Conservation (phyloP, 176 grass and related monocot species). For the Paspalum notatum region DNA sequence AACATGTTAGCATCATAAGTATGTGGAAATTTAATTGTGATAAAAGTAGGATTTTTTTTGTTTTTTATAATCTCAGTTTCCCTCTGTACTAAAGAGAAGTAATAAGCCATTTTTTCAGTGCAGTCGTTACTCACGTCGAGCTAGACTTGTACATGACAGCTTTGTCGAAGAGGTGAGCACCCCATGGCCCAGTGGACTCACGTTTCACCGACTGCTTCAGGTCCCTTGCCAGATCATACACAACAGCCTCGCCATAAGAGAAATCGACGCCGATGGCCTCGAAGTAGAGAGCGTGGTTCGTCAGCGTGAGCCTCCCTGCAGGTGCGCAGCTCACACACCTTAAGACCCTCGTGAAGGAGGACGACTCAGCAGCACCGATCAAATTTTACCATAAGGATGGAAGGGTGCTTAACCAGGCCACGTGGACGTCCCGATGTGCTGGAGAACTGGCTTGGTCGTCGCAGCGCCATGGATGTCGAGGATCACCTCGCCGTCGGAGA, state of each 20-base stretch:
- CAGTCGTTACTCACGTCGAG: slow-evolving; percentile 59
- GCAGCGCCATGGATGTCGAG: slow-evolving; percentile 69
- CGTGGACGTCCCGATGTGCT: slow-evolving; percentile 79
- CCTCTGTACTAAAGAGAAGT: too few species aligned
- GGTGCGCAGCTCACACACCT: slow-evolving; percentile 1
- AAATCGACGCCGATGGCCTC: slow-evolving; percentile 80
- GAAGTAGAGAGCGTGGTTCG: slow-evolving; percentile 89
- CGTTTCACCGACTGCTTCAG: slow-evolving; percentile 78
- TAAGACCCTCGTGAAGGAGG: slow-evolving; percentile 27
- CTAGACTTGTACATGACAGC: slow-evolving; percentile 94
- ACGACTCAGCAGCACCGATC: slow-evolving; percentile 16
- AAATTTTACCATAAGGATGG: slow-evolving; percentile 68
- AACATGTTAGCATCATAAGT: neutral
- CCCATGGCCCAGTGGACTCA: slow-evolving; percentile 88
- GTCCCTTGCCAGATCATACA: slow-evolving; percentile 79
- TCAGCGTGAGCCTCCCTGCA: slow-evolving; percentile 91
- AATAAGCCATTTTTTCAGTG: neutral
- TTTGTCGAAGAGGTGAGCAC: slow-evolving; percentile 92
- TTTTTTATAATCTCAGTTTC: too few species aligned
- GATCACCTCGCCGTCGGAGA: slow-evolving; percentile 70
- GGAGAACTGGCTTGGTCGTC: slow-evolving; percentile 79
- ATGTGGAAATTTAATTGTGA: too few species aligned
- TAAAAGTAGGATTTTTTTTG: too few species aligned
- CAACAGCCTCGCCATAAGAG: slow-evolving; percentile 60
- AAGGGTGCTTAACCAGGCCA: slow-evolving; percentile 88